Evolutionary conservation across 805 yeast genomes (phyloP).

Genomic region (Pichia phayaonensis): DNA sequence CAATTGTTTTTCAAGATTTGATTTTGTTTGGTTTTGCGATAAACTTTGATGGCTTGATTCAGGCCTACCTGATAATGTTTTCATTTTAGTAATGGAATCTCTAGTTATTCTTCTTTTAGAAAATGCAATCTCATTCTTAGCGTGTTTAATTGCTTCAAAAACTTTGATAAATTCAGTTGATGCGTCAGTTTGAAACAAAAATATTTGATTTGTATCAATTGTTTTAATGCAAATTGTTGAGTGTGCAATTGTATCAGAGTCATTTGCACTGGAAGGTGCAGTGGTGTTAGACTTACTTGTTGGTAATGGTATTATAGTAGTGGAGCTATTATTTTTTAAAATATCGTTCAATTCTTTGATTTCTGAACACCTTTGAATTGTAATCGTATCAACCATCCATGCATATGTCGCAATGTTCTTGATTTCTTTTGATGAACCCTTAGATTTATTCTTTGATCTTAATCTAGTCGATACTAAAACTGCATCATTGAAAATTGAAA

Average conservation of each 20-base stretch:
- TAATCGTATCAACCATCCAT: slow-evolving; percentile 51
- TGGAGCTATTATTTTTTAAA: slow-evolving; percentile 2
- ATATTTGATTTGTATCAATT: slow-evolving; percentile 25
- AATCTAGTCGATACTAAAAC: slow-evolving; percentile 65
- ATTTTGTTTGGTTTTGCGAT: not conserved
- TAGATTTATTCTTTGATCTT: slow-evolving; percentile 18
- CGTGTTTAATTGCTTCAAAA: slow-evolving; percentile 48
- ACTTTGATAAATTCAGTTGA: slow-evolving; percentile 49
- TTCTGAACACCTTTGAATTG: slow-evolving; percentile 11
- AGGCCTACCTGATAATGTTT: slow-evolving; percentile 30
- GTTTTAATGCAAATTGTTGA: slow-evolving; percentile 16
- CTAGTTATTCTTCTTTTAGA: slow-evolving; percentile 34
- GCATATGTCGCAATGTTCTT: slow-evolving; percentile 60
- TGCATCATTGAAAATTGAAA: slow-evolving; percentile 72
- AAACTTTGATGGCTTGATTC: slow-evolving; percentile 45
- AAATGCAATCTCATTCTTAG: slow-evolving; percentile 25
- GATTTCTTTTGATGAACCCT: not conserved
- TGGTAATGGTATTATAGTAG: not conserved
- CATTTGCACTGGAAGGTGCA: not conserved
- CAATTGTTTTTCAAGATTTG: slow-evolving; percentile 15
- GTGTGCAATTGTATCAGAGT: slow-evolving; percentile 5
- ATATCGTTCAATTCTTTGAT: slow-evolving; percentile 2
- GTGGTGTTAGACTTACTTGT: not conserved
- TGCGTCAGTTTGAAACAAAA: slow-evolving; percentile 54
- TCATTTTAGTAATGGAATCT: slow-evolving; percentile 35